Evolutionary conservation across 768 basidiomycete species (phyloP), one percentile per base, ranked within the genome.

Genomic region (Panaeolus papilionaceus): DNA sequence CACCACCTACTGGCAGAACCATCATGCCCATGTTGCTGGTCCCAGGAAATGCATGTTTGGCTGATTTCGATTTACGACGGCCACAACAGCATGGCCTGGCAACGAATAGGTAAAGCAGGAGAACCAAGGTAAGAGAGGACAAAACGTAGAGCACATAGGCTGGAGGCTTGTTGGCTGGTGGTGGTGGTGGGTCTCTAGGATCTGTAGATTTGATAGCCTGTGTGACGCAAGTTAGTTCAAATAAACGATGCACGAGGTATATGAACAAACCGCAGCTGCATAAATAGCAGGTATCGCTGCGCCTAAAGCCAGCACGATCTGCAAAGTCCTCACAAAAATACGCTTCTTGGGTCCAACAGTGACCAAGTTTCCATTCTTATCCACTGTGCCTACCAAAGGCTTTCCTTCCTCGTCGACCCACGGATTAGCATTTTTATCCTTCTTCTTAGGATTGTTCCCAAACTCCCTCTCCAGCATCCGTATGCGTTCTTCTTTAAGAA

Each of bases 381-480:
- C 84, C 5, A 89, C 85, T 26, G 86, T 86, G 3, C 91, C 91
- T 12, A 91, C 76, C 4, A 85, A 67, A 18, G 82, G 84, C 69
- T 85, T 84, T 11, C 84, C 85, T 39, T 84, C 80, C 44, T 83
- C 83, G 67, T 83, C 85, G 33, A 79, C 64, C 45, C 81, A 77
- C 28, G 76, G 75, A 28, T 72, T 73, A 28, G 68, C 64, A 37
- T 69, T 66, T 54, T 67, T 75, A 67, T 66, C 74, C 70, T 68
- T 79, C 72, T 37, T 71, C 65, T 69, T 81, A 71, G 23, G 74
- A 69, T 82, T 81, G n/a, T 78, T 75, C 3, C 86, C 85, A 74
- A 92, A 92, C 69, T 91, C 89, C 18, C 84, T 84, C 73, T 91
- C 87, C 10, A 92, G 82, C 89, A 91, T 91, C 6, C 89, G 85